Evolutionary conservation across 2,329 filamentous ascomycete genomes (phyloP).

Genomic region (Zopfia rhizophila): DNA sequence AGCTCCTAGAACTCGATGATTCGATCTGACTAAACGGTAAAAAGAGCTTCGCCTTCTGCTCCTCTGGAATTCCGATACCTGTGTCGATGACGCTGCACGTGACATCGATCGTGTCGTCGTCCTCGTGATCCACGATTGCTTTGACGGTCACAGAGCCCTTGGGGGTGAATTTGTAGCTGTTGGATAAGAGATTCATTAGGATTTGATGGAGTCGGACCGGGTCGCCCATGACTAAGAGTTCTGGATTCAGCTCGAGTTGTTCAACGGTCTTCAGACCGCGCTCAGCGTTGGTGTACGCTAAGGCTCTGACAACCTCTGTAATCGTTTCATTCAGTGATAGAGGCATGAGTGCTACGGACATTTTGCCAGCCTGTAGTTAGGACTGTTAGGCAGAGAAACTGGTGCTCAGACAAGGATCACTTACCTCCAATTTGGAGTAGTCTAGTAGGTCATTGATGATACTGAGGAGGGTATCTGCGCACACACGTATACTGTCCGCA

Average conservation of each 20-base stretch:
- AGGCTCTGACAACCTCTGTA: conserved; percentile 70
- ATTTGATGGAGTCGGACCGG: conserved; percentile 63
- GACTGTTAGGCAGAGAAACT: no score
- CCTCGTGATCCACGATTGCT: conserved; percentile 77
- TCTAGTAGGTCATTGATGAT: conserved; percentile 66
- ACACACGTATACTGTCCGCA: conserved; percentile 72
- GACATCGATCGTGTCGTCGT: conserved; percentile 74
- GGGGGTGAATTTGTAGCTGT: conserved; percentile 94
- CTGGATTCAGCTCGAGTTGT: conserved; percentile 63
- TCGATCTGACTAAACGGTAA: conserved; percentile 94
- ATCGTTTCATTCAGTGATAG: conserved; percentile 67
- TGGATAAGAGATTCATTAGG: conserved; percentile 84
- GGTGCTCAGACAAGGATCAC: no score
- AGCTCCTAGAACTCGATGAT: conserved; percentile 87
- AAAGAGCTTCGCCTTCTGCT: conserved; percentile 87
- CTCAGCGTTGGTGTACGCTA: conserved; percentile 72
- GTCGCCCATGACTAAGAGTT: conserved; percentile 64
- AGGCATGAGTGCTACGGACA: conserved; percentile 69
- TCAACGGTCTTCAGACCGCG: conserved; percentile 69
- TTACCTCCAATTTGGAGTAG: conserved; percentile 63
- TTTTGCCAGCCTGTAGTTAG: conserved; percentile 62
- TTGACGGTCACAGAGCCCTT: conserved; percentile 86
- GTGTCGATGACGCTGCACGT: conserved; percentile 91
- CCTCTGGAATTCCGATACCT: conserved; percentile 87
- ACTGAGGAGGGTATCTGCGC: conserved; percentile 65